These are phyloP conservation scores for Potentilla sterilis DNA, from an alignment of 306 rosid genomes.

Conservation along the genomic window DNA sequence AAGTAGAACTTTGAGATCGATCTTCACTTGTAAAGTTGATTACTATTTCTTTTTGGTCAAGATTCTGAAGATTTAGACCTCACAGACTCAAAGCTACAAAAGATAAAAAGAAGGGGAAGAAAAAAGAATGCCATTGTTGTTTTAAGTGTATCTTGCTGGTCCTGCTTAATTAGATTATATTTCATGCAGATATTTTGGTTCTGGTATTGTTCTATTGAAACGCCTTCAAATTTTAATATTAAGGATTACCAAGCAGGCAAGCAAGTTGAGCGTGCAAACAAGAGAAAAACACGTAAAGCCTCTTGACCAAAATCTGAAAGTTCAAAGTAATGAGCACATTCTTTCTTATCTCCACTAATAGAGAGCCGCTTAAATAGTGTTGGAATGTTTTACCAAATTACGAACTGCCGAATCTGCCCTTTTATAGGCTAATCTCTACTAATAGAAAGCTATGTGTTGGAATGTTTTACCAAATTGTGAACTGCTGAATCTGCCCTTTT, in stretches of 20 bases:
- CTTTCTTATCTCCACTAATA: no score
- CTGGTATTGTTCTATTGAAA: background rate
- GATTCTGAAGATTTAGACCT: constrained; percentile 1
- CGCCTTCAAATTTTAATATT: background rate
- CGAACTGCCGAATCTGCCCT: no score
- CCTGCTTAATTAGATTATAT: constrained; percentile 5
- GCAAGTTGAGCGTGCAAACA: background rate
- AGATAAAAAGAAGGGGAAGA: background rate
- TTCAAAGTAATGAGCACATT: background rate
- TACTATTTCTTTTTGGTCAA: constrained; percentile 12
- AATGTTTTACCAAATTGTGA: no score
- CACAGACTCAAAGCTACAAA: background rate
- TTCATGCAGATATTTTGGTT: constrained; percentile 10
- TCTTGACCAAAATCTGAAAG: background rate
- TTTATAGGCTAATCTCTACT: no score
- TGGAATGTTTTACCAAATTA: no score
- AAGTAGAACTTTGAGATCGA: background rate
- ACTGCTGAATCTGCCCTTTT: no score
- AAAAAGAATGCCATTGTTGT: background rate
- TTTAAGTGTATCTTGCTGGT: constrained; percentile 12
- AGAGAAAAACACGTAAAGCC: background rate
- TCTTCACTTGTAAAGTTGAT: background rate
- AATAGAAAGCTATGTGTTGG: no score
- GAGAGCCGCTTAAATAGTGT: no score
- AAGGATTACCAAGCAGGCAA: background rate